Percentiles rank a stretch among this genome's conserved stretches.
phyloP scores from a whole-genome alignment of 345 rosid species.

The Gossypium longicalyx region DNA sequence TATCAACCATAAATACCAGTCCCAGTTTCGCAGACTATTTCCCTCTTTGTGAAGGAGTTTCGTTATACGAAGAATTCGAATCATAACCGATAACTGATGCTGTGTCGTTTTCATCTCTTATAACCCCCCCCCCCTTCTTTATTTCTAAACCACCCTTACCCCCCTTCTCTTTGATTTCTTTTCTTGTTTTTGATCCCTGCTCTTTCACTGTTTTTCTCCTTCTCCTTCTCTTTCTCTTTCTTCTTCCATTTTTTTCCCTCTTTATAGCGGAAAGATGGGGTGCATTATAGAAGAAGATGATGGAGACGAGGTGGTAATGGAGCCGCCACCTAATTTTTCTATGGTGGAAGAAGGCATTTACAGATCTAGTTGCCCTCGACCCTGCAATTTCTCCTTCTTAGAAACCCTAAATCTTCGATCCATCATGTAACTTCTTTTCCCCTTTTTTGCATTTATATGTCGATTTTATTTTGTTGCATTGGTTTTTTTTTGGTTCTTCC shows the following conservation, averaged over 20 bases:
- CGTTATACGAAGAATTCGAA: too few species aligned
- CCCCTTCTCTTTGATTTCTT: too few species aligned
- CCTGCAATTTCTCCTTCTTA: slow-evolving; percentile 51
- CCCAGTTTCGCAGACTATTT: too few species aligned
- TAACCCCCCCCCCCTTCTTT: too few species aligned
- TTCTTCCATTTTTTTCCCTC: background rate
- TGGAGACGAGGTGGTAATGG: slow-evolving; percentile 22
- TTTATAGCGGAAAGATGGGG: slow-evolving; percentile 25
- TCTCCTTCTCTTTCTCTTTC: background rate
- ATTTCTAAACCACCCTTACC: too few species aligned
- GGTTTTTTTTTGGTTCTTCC: background rate
- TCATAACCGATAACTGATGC: too few species aligned
- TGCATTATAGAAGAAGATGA: slow-evolving; percentile 28
- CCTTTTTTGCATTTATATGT: background rate
- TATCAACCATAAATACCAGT: too few species aligned
- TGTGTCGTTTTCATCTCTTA: too few species aligned
- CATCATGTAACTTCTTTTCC: slow-evolving; percentile 44
- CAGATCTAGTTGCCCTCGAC: slow-evolving; percentile 65
- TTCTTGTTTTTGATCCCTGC: too few species aligned
- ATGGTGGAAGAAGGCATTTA: slow-evolving; percentile 75
- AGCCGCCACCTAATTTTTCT: slow-evolving; percentile 70
- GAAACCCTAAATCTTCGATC: slow-evolving; percentile 65
- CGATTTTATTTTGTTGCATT: background rate
- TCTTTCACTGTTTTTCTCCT: background rate
- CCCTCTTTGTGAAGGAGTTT: too few species aligned